A percentile compares a stretch with the other conserved stretches of the same genome.
Evolutionary conservation across 495 filamentous ascomycete genomes (phyloP).

Genomic region (Neurospora pannonica): DNA sequence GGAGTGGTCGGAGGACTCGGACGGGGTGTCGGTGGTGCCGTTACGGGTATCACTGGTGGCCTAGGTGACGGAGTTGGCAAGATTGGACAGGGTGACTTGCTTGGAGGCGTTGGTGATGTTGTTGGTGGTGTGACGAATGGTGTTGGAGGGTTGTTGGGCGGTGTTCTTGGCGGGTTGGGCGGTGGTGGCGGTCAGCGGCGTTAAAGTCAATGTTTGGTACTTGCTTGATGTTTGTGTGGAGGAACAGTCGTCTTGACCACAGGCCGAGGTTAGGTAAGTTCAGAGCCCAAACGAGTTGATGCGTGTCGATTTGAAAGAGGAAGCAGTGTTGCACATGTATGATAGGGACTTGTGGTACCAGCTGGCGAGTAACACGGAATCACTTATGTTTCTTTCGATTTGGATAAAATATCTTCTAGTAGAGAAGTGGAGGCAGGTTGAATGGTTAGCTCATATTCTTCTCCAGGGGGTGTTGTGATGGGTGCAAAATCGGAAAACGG

Average conservation of each 20-base stretch:
- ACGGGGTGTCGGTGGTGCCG: constrained; percentile 13
- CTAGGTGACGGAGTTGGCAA: constrained; percentile 17
- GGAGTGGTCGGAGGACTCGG: constrained; percentile 16
- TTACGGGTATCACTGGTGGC: constrained; percentile 14
- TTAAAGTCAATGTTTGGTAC: not conserved
- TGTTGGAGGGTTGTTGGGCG: constrained; percentile 14
- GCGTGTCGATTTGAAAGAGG: not conserved
- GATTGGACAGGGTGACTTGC: constrained; percentile 15
- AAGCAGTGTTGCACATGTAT: not conserved
- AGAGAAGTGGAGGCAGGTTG: not conserved
- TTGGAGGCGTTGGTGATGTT: constrained; percentile 14
- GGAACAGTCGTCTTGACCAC: not conserved
- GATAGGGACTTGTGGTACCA: not conserved
- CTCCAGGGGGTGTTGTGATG: too few relatives aligned
- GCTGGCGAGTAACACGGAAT: not conserved
- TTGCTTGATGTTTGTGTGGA: not conserved
- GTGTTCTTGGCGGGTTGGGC: constrained; percentile 12
- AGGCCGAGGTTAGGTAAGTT: not conserved
- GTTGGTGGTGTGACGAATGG: constrained; percentile 15
- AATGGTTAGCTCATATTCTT: not conserved
- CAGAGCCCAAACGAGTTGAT: not conserved
- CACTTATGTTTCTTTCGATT: not conserved
- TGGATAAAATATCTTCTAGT: not conserved
- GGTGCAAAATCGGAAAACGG: too few relatives aligned
- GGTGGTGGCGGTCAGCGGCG: not conserved